Percentiles rank a stretch among this genome's conserved stretches.
Evolutionary conservation across 2,329 filamentous ascomycete species (phyloP).

Genomic region (Exophiala sideris): DNA sequence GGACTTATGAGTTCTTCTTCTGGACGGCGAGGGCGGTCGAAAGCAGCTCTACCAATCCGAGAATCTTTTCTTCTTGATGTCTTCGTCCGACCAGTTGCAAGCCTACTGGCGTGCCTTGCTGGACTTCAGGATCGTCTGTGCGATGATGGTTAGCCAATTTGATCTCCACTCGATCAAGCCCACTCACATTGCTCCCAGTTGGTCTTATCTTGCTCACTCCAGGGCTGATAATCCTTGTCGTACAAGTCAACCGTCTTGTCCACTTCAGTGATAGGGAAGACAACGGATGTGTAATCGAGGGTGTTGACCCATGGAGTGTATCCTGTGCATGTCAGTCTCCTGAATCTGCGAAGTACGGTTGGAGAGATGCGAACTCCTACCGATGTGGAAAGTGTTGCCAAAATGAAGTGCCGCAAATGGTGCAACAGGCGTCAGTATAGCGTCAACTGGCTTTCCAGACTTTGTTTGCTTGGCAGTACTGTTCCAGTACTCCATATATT

Average conservation of each 20-base stretch:
- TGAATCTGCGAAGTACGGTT: constrained; percentile 38
- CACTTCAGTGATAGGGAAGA: constrained; percentile 56
- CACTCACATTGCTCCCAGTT: constrained; percentile 42
- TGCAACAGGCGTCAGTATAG: constrained; percentile 61
- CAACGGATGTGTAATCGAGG: constrained; percentile 61
- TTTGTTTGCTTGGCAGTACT: constrained; percentile 36
- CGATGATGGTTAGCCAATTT: constrained; percentile 1
- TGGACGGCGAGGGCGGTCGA: not conserved
- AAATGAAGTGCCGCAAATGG: constrained; percentile 55
- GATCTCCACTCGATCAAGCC: not conserved
- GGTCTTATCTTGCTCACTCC: constrained; percentile 44
- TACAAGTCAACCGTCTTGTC: constrained; percentile 41
- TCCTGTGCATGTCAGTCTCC: constrained; percentile 27
- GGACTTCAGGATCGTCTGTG: constrained; percentile 25
- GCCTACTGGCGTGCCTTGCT: constrained; percentile 26
- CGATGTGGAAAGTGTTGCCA: not conserved
- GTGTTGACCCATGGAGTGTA: constrained; percentile 56
- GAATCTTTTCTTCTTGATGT: constrained; percentile 26
- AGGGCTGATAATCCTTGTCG: constrained; percentile 35
- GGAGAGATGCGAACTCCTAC: constrained; percentile 25
- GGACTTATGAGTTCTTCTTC: not conserved
- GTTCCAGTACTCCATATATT: constrained; percentile 38
- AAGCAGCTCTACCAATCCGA: not conserved
- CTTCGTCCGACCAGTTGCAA: constrained; percentile 25
- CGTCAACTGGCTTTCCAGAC: constrained; percentile 29